These are phyloP conservation scores for Emergomyces pasteurianus DNA, from an alignment of 2,329 filamentous ascomycete species.

Conservation along the genomic window DNA sequence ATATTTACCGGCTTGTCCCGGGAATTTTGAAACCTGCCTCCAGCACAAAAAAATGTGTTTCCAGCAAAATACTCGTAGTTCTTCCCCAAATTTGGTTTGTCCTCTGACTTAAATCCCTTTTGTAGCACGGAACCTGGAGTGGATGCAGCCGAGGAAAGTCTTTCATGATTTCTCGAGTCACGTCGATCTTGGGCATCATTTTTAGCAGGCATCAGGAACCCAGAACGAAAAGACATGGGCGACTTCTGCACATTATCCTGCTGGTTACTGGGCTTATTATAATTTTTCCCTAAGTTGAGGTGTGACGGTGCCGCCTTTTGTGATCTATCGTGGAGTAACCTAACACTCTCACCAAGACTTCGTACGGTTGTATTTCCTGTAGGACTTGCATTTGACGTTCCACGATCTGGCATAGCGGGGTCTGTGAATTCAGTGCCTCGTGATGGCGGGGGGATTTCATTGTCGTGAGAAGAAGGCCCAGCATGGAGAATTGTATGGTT, in stretches of 20 bases:
- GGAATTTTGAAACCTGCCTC: constrained; percentile 79
- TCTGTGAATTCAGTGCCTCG: constrained; percentile 73
- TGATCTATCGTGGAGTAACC: constrained; percentile 54
- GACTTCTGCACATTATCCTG: constrained; percentile 55
- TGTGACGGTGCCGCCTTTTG: constrained; percentile 26
- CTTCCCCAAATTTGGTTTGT: constrained; percentile 42
- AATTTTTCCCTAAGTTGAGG: constrained; percentile 50
- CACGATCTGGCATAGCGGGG: constrained; percentile 55
- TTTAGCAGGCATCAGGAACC: constrained; percentile 52
- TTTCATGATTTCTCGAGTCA: constrained; percentile 59
- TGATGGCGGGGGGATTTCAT: constrained; percentile 52
- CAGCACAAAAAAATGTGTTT: constrained; percentile 80
- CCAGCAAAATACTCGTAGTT: constrained; percentile 92
- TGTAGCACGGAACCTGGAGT: constrained; percentile 52
- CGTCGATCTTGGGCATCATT: constrained; percentile 39
- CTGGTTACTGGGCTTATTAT: constrained; percentile 43
- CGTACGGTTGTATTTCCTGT: constrained; percentile 46
- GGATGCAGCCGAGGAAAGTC: constrained; percentile 60
- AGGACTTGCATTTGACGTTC: constrained; percentile 63
- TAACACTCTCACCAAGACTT: constrained; percentile 65
- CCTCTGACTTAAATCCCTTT: constrained; percentile 26
- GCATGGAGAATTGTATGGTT: constrained; percentile 36
- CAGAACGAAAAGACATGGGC: constrained; percentile 63
- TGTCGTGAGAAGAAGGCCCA: constrained; percentile 26
- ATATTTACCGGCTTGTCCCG: constrained; percentile 80